Base-by-base conservation (phyloP, 768 basidiomycete species). In the Suillus decipiens region DNA sequence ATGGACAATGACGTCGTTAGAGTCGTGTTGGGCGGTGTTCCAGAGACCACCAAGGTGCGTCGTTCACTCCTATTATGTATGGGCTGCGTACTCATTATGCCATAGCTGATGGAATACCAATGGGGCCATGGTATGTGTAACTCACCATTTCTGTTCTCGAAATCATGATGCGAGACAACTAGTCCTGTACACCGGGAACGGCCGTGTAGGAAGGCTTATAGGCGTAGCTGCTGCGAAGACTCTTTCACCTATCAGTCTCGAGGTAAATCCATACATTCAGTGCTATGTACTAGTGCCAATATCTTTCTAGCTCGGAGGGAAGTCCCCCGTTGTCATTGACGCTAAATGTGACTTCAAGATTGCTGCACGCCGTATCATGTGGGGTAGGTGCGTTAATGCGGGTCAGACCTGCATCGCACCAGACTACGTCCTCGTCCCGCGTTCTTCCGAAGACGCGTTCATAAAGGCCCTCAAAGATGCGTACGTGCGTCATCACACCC, bases 341-440 rank as follows among this genome's bases (percentile, higher is more conserved):
- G 81, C 89, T 0, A 80, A 78, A 24, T 86, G 84, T 60, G 88
- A 95, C 70, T 75, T 94, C 57, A 80, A 86, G 62, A 76, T 81
- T 5, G 81, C 88, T 0, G 90, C 90, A 3, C 82, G 81, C 48
- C 82, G 93, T n/a, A 80, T 95, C 50, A 72, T 93, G 41, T 94
- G 91, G 90, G 92, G 92, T n/a, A 92, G 92, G 68, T 75, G 78
- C 54, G 73, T 78, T n/a, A 95, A 95, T 67, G 86, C 84, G 0
- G 93, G 93, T 2, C 84, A 93, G 78, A 86, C 86, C 1, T 95
- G 93, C 62, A 79, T 88, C 4, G 86, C 89, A 5, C 84, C 84
- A 1, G 84, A 86, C 66, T 85, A 85, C 64, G 67, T 81, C 24
- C 76, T 86, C n/a, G 76, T 86, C 10, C 79, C 77, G 6, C 72